Base-by-base conservation (phyloP, 140 eudicot genomes). In the Anethum foeniculum region DNA sequence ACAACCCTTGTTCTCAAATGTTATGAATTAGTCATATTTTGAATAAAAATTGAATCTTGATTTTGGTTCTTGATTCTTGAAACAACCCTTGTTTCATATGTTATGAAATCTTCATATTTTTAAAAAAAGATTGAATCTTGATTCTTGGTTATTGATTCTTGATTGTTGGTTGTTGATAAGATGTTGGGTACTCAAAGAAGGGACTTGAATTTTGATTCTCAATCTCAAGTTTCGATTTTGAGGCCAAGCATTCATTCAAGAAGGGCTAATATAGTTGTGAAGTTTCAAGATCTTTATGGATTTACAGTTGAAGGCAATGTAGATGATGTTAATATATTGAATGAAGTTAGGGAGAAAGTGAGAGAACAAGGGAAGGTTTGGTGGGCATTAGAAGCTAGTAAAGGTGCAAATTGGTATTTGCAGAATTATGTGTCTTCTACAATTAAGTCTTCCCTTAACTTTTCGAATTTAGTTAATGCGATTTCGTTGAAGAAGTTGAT, bases 271-370 rank as follows among this genome's bases (percentile, higher is more conserved):
- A 89, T 95, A 1, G 89, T 90, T 15, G 99, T 95, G 1, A 95
- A 95, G 56, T 95, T 95, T 80, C 99, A 95, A 85, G 99, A 95
- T 87, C 89, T 95, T 76, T 95, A 95, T 84, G 97, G 96, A 71
- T 95, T 95, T 82, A 90, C 93, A 5, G 99, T 95, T 25, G 99
- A 95, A 89, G 99, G 99, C 11, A 92, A 95, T 92, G 99, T 95
- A 46, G 99, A 95, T 87, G 99, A 95, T 87, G 99, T 95, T 6
- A 95, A 95, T 77, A 86, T 91, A 76, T 82, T 95, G 89, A 95
- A 95, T 86, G 99, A 95, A 78, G 99, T 95, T 72, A 88, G 99
- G 28, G 99, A 95, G 83, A 95, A 91, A 81, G 99, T 92, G 84
- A 92, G 93, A 90, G 84, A 95, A 79, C 99, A 95, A 69, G 97